phyloP scores from a whole-genome alignment of 106 monocot genomes.

The Vanilla planifolia region DNA sequence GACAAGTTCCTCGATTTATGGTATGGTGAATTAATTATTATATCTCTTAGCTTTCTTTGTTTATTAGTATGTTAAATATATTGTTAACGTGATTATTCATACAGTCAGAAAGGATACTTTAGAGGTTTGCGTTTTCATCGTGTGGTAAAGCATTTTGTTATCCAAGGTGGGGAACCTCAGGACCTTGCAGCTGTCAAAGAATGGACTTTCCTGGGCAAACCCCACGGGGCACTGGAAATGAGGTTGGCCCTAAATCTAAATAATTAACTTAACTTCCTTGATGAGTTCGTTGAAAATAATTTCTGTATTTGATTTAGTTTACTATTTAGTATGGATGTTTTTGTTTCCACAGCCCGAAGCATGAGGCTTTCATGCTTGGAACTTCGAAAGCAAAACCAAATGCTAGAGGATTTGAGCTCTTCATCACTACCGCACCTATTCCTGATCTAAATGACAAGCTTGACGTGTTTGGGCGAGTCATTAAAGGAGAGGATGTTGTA shows the following conservation, averaged over 20 bases:
- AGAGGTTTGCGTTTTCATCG: slow-evolving; percentile 83
- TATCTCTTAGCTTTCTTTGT: neutral
- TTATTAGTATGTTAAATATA: neutral
- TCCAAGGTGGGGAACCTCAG: slow-evolving; percentile 80
- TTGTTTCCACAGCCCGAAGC: slow-evolving; percentile 94
- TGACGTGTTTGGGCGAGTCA: slow-evolving; percentile 82
- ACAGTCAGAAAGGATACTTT: slow-evolving; percentile 85
- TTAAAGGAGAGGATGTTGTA: slow-evolving; percentile 90
- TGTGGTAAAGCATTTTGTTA: slow-evolving; percentile 90
- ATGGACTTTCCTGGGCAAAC: slow-evolving; percentile 80
- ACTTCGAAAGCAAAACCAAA: slow-evolving; percentile 57
- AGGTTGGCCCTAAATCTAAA: neutral
- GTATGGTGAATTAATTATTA: slow-evolving; percentile 12
- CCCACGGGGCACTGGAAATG: slow-evolving; percentile 12
- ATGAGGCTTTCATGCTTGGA: slow-evolving; percentile 98
- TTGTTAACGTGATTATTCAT: neutral
- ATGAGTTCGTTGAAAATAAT: no score
- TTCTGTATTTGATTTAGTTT: neutral
- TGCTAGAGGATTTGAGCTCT: slow-evolving; percentile 76
- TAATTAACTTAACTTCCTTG: neutral
- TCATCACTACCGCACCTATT: slow-evolving; percentile 96
- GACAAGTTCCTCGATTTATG: slow-evolving; percentile 62
- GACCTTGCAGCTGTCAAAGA: slow-evolving; percentile 57
- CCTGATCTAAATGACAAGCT: slow-evolving; percentile 88
- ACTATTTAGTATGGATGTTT: neutral